These are phyloP conservation scores for Voacanga thouarsii DNA, from an alignment of 257 asterid species.

Conservation along the genomic window DNA sequence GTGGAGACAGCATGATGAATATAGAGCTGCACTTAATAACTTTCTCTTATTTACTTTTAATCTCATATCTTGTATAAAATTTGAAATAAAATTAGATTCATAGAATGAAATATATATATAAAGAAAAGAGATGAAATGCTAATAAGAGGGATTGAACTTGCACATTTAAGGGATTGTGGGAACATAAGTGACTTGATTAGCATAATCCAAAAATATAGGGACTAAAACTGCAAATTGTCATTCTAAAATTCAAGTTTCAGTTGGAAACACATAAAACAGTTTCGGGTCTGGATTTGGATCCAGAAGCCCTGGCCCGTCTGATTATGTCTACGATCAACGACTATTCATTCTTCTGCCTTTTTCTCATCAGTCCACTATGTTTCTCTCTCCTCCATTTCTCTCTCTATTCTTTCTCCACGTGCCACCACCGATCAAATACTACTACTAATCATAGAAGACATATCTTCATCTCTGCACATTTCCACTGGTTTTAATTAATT, in stretches of 20 bases:
- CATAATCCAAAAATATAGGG: not conserved
- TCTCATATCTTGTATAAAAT: no score
- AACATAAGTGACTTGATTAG: not conserved
- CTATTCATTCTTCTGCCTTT: slow-evolving; percentile 18
- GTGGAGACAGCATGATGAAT: no score
- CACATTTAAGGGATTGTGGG: not conserved
- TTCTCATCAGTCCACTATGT: slow-evolving; percentile 40
- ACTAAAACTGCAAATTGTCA: not conserved
- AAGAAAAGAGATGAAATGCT: no score
- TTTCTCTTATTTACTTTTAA: no score
- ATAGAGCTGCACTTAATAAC: no score
- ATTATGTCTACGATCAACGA: slow-evolving; percentile 3
- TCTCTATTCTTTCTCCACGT: slow-evolving; percentile 24
- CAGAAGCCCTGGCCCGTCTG: slow-evolving; percentile 20
- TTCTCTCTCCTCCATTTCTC: slow-evolving; percentile 3
- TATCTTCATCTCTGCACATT: slow-evolving; percentile 2
- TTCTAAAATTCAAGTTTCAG: not conserved
- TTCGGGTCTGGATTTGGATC: slow-evolving; percentile 6
- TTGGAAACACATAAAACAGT: not conserved
- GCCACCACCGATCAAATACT: slow-evolving; percentile 22
- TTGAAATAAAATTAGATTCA: no score
- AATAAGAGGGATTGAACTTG: no score
- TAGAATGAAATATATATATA: no score
- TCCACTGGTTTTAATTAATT: slow-evolving; percentile 3
- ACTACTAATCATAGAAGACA: not conserved